These are phyloP conservation scores for Vicia faba DNA, from an alignment of 306 rosid genomes.

Conservation along the genomic window DNA sequence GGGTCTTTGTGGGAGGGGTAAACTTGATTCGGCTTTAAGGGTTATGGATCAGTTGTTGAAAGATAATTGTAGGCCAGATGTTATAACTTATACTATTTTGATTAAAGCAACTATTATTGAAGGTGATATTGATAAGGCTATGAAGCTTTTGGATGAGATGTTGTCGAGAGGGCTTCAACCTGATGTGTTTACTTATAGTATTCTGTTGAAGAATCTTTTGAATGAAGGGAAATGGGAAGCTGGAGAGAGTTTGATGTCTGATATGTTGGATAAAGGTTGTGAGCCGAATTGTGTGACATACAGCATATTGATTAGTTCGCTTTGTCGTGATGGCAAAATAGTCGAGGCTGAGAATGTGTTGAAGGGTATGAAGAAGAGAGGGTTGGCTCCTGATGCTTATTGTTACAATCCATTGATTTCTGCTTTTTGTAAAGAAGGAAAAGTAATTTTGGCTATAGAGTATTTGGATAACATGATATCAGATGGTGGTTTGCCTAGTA, in stretches of 20 bases:
- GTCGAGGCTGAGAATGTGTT: constrained; percentile 70
- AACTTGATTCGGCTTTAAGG: constrained; percentile 55
- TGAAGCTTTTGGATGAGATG: constrained; percentile 74
- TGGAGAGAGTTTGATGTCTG: too few species aligned
- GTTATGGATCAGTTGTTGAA: constrained; percentile 65
- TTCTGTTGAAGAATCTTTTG: too few species aligned
- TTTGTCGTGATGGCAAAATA: constrained; percentile 64
- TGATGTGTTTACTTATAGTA: too few species aligned
- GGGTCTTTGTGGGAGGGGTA: constrained; percentile 73
- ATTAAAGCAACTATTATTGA: constrained; percentile 80
- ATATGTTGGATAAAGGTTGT: too few species aligned
- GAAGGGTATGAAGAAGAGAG: constrained; percentile 37
- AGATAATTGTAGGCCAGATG: constrained; percentile 78
- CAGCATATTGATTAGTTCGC: too few species aligned
- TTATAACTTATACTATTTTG: too few species aligned
- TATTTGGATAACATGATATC: constrained; percentile 68
- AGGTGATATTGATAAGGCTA: constrained; percentile 66
- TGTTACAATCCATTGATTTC: constrained; percentile 69
- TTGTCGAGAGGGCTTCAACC: constrained; percentile 65
- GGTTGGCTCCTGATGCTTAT: neutral
- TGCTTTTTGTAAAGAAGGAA: constrained; percentile 67
- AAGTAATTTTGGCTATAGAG: constrained; percentile 63
- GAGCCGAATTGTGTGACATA: too few species aligned
- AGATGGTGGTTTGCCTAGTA: constrained; percentile 77
- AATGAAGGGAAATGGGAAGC: too few species aligned